Conservation (phyloP, 768 basidiomycete species). For the Pulveroboletus sp. region DNA sequence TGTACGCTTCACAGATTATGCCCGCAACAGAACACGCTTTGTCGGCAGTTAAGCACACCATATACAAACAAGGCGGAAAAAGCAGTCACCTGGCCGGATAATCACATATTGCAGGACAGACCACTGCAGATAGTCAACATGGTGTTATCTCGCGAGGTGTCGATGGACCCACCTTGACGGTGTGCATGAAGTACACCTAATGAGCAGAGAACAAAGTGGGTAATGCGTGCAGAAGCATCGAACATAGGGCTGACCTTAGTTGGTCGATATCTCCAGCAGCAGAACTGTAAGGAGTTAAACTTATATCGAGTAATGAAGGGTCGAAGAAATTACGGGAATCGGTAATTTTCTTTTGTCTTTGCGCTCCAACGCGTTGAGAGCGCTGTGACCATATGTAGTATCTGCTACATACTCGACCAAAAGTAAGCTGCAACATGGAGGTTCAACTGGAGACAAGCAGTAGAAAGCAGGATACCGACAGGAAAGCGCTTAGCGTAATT, state of each 20-base stretch:
- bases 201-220: slow-evolving; percentile 6
- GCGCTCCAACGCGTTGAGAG: slow-evolving; percentile 62
- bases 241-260: slow-evolving; percentile 50
- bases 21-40: slow-evolving; percentile 55
- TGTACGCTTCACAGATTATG: slow-evolving; percentile 67
- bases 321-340: slow-evolving; percentile 47
- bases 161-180: slow-evolving; percentile 57
- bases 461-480: slow-evolving; percentile 44
- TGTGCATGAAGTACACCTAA: slow-evolving; percentile 85
- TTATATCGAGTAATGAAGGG: neutral
- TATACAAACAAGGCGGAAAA: neutral
- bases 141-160: neutral
- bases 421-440: slow-evolving; percentile 48
- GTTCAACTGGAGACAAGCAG: neutral
- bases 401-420: slow-evolving; percentile 82
- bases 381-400: slow-evolving; percentile 56
- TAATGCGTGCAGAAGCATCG: neutral
- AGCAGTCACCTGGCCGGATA: slow-evolving; percentile 47
- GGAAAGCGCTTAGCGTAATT: slow-evolving; percentile 78
- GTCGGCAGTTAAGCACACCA: slow-evolving; percentile 3
- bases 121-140: slow-evolving; percentile 48
- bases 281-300: slow-evolving; percentile 46
- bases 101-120: slow-evolving; percentile 86
- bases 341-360: slow-evolving; percentile 78
- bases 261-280: slow-evolving; percentile 76